phyloP scores from a whole-genome alignment of 2,329 filamentous ascomycete genomes.

The Aureobasidium sp. region DNA sequence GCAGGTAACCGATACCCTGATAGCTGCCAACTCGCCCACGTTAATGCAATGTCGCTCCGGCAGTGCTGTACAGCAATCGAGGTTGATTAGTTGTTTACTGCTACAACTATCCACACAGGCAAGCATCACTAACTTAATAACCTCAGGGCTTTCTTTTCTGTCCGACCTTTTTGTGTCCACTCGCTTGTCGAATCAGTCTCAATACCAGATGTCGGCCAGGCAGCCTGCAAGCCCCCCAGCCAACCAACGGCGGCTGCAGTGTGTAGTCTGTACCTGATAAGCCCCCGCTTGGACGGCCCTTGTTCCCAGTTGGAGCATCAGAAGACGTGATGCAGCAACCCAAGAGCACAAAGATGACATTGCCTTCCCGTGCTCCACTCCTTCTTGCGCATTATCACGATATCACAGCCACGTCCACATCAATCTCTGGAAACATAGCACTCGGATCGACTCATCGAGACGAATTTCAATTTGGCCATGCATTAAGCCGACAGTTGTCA shows the following conservation, averaged over 20 bases:
- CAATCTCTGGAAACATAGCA: background rate
- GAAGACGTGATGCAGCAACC: background rate
- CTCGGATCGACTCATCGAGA: background rate
- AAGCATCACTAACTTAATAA: background rate
- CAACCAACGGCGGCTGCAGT: background rate
- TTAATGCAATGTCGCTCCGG: background rate
- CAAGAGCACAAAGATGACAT: background rate
- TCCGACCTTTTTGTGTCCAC: background rate
- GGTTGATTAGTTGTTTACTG: background rate
- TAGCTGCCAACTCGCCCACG: background rate
- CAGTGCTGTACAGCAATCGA: background rate
- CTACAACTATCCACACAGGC: background rate
- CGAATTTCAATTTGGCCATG: background rate
- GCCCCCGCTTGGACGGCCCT: constrained; percentile 7
- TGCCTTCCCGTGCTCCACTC: background rate
- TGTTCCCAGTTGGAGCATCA: background rate
- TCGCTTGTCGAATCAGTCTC: background rate
- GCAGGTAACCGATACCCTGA: constrained; percentile 5
- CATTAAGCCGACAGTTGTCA: background rate
- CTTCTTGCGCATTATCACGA: background rate
- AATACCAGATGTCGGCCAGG: background rate
- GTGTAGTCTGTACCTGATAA: constrained; percentile 4
- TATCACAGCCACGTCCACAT: background rate
- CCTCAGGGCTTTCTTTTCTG: background rate
- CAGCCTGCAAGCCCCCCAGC: constrained; percentile 3